A percentile compares a stretch with the other conserved stretches of the same genome.
Evolutionary conservation across 352 stramenopile species (phyloP).

Genomic region (Pythium folliculosum): DNA sequence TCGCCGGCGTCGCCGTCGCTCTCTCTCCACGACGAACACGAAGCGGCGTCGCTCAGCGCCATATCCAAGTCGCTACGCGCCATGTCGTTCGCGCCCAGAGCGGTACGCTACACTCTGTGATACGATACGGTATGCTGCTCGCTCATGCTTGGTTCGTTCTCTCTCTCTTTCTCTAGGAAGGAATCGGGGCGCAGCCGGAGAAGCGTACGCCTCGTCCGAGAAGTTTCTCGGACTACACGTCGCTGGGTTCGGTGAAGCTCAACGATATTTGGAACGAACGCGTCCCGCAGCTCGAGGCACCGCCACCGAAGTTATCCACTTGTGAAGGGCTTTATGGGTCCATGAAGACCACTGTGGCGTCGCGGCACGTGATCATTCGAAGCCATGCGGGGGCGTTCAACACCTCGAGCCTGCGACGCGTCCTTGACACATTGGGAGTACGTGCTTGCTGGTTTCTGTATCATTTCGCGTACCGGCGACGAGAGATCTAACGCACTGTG

Average conservation of each 20-base stretch:
- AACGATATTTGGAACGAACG: constrained; percentile 34
- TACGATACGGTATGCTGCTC: not conserved
- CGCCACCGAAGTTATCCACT: not conserved
- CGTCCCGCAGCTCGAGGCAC: constrained; percentile 6
- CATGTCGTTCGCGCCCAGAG: constrained; percentile 35
- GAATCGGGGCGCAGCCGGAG: not conserved
- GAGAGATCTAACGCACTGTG: not conserved
- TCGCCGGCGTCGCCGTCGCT: constrained; percentile 19
- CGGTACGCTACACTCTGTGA: constrained; percentile 1
- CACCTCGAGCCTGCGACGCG: constrained; percentile 37
- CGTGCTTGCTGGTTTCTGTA: constrained; percentile 5
- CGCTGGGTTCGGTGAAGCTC: constrained; percentile 31
- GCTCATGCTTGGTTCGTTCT: not conserved
- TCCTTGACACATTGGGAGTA: constrained; percentile 61
- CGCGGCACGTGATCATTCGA: constrained; percentile 67
- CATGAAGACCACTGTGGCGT: constrained; percentile 60
- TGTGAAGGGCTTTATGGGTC: constrained; percentile 49
- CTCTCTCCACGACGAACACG: constrained; percentile 26
- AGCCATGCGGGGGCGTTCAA: constrained; percentile 42
- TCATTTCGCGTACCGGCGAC: too few species aligned
- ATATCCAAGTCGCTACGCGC: constrained; percentile 52
- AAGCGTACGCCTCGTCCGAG: constrained; percentile 38
- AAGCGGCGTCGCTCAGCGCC: constrained; percentile 35
- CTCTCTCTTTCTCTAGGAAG: constrained; percentile 5
- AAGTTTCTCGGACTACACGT: constrained; percentile 75